phyloP scores from a whole-genome alignment of 257 asterid genomes.

The Fraxinus cuspidata region DNA sequence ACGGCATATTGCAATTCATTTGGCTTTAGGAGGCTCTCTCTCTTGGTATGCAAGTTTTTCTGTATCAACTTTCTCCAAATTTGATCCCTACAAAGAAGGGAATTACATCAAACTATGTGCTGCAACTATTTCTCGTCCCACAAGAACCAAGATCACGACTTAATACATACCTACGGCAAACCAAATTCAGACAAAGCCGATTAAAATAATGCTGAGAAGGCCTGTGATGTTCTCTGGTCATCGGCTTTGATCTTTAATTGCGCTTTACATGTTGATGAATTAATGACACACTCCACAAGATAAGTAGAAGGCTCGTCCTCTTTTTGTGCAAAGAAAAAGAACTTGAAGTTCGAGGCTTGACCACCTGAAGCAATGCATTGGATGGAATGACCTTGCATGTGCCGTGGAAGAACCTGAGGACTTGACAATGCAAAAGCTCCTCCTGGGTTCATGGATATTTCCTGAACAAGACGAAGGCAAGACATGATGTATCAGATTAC shows the following conservation, averaged over 20 bases:
- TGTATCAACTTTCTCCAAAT: constrained; percentile 12
- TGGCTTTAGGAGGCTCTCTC: constrained; percentile 26
- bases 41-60: not conserved
- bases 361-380: constrained; percentile 98
- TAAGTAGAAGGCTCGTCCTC: constrained; percentile 62
- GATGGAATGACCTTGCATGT: constrained; percentile 79
- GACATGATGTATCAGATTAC: not conserved
- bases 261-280: constrained; percentile 78
- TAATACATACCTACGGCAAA: constrained; percentile 32
- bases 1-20: constrained; percentile 25
- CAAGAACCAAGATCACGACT: not conserved
- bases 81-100: constrained; percentile 26
- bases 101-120: constrained; percentile 8
- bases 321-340: constrained; percentile 86
- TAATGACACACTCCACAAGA: constrained; percentile 80
- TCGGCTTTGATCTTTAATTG: constrained; percentile 90
- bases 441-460: constrained; percentile 66
- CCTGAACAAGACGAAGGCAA: constrained; percentile 46
- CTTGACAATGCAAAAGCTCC: constrained; percentile 75
- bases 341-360: constrained; percentile 88
- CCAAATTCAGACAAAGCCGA: constrained; percentile 71
- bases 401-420: constrained; percentile 75
- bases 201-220: constrained; percentile 73
- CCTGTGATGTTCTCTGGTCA: constrained; percentile 70
- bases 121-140: not conserved